These are phyloP conservation scores for Coniella vitis DNA, from an alignment of 2,329 filamentous ascomycete species.

Conservation along the genomic window DNA sequence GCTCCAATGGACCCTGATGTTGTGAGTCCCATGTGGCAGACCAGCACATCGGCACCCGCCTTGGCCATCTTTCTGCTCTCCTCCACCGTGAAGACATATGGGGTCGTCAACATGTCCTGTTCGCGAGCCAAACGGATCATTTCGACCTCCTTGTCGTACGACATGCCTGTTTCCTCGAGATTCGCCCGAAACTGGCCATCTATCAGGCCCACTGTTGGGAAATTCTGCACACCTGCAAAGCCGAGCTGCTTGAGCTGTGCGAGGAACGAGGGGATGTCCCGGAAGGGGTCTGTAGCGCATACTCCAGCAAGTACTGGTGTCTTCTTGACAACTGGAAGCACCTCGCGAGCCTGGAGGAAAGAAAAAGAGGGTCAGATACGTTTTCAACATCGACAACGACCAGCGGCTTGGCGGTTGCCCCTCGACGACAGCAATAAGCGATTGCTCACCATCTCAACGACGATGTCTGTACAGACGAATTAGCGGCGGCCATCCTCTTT, in stretches of 20 bases:
- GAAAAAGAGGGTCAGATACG: neutral
- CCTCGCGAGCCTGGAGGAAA: conserved; percentile 48
- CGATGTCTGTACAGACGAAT: conserved; percentile 37
- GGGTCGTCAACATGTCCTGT: conserved; percentile 58
- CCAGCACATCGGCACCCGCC: conserved; percentile 60
- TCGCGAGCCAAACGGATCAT: conserved; percentile 55
- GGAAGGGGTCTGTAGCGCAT: conserved; percentile 64
- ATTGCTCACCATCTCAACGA: conserved; percentile 55
- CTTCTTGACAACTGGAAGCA: conserved; percentile 56
- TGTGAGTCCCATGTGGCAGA: conserved; percentile 64
- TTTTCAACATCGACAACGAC: no score
- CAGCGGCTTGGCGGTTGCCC: no score
- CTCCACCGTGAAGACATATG: conserved; percentile 60
- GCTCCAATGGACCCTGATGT: conserved; percentile 58
- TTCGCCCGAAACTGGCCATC: conserved; percentile 61
- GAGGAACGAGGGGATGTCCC: conserved; percentile 54
- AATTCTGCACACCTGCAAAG: conserved; percentile 66
- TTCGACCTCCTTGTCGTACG: conserved; percentile 59
- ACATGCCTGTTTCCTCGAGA: conserved; percentile 67
- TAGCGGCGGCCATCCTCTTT: neutral
- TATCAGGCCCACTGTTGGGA: conserved; percentile 65
- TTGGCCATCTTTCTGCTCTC: conserved; percentile 56
- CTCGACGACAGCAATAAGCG: no score
- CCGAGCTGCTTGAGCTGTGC: conserved; percentile 53
- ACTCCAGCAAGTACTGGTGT: conserved; percentile 65